Base-by-base conservation (phyloP, 371 early-diverging fungal genomes). In the Mucor plumbeus region DNA sequence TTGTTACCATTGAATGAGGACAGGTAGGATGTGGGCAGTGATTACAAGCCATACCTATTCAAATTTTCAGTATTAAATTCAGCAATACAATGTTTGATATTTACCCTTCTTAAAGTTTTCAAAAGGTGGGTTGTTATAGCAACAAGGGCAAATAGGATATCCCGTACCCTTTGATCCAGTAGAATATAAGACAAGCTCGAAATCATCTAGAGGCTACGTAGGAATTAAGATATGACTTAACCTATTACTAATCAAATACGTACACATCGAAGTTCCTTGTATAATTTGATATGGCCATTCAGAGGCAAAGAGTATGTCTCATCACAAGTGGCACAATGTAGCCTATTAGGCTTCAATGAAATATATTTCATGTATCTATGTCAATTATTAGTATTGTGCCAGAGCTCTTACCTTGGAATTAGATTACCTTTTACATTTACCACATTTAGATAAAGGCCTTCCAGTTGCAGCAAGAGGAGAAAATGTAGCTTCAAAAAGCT, bases 91-190 rank as follows among this genome's bases (percentile, higher is more conserved):
- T 38, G 38, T 26, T 38, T 11, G 17, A 38, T 38, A 11, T 26
- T 60, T 67, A 71, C 81, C 75, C 63, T 78, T 81, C 39, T 67
- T 74, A 13, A 81, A 74, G 44, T 80, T 72, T 56, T 84, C 86
- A 73, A 86, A 79, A 0, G 87, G 87, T 8, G 87, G 85, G 33
- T 81, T 61, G 59, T 86, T 86, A 54, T 81, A 86, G 36, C 87
- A 86, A 44, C 77, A 76, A 8, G 87, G 87, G 47, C 87, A 86
- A 17, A 86, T 69, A 10, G 83, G 83, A 55, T 80, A 86, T 0
- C 87, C 84, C 9, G 73, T 83, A 15, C 81, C 82, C 68, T 83
- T 85, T 39, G 79, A 83, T 10, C 83, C 85, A 17, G 85, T 85
- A 10, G 85, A 75, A 54, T 83, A 85, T 13, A 80, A 59, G 8